A percentile compares a stretch with the other conserved stretches of the same genome.
These are phyloP conservation scores for Cyclocybe cylindracea DNA, from an alignment of 768 basidiomycete species.

Conservation along the genomic window DNA sequence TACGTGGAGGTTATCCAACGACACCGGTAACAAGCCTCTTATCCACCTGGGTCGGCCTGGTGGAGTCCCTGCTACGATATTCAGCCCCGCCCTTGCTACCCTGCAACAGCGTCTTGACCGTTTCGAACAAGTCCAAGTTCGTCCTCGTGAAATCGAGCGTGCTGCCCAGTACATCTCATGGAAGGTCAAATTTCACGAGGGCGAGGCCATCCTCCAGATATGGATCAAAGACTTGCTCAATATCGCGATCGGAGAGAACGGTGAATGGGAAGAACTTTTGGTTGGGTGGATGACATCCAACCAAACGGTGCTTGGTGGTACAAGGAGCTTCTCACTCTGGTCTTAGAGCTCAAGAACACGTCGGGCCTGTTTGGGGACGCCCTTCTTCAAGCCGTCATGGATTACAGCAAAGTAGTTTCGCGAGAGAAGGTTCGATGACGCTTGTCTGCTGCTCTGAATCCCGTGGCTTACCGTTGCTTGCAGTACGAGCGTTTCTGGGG, in stretches of 20 bases:
- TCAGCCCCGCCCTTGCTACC: conserved; percentile 4
- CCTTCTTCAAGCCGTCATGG: conserved; percentile 12
- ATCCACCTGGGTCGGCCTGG: conserved; percentile 13
- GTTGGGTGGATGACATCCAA: conserved; percentile 14
- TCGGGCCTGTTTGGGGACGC: too few relatives aligned
- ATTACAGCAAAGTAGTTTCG: conserved; percentile 16
- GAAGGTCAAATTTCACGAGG: conserved; percentile 3
- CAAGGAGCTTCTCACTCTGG: conserved; percentile 1
- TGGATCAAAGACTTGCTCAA: conserved; percentile 8
- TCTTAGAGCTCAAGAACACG: conserved; percentile 17
- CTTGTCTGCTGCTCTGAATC: not conserved
- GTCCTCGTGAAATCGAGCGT: conserved; percentile 6
- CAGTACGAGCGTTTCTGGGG: conserved; percentile 12
- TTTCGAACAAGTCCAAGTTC: conserved; percentile 9
- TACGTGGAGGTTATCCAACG: conserved; percentile 55
- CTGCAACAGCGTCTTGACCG: conserved; percentile 10
- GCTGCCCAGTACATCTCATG: conserved; percentile 9
- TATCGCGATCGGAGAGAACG: conserved; percentile 3
- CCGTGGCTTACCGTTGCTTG: conserved; percentile 2
- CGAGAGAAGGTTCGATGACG: conserved; percentile 6
- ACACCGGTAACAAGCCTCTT: conserved; percentile 23
- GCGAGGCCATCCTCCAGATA: not conserved
- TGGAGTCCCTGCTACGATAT: conserved; percentile 14
- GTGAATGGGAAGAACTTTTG: conserved; percentile 6
- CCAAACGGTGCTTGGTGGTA: conserved; percentile 15